Conservation (phyloP, 192 early-diverging fungal species). For the Umbelopsis vinacea region DNA sequence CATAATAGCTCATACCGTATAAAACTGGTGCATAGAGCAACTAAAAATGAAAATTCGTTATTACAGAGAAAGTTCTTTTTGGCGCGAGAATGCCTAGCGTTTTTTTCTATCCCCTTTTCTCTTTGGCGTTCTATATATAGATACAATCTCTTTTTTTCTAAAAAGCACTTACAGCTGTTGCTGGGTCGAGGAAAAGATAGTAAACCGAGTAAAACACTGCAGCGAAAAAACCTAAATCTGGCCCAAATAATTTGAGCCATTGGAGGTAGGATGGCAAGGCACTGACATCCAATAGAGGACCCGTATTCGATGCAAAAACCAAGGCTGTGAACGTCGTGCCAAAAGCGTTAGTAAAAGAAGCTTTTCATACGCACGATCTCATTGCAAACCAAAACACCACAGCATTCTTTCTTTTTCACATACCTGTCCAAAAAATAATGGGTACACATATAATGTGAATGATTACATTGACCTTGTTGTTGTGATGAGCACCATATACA, state of each 20-base stretch:
- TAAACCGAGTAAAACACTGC: constrained; percentile 69
- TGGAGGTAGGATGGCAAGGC: constrained; percentile 42
- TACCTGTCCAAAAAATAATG: constrained; percentile 79
- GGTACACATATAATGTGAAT: constrained; percentile 94
- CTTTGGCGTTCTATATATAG: constrained; percentile 6
- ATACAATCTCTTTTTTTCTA: no score
- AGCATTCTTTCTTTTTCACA: not conserved
- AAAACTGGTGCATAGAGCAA: constrained; percentile 62
- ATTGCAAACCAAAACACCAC: no score
- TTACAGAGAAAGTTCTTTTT: not conserved
- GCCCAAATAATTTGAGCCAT: constrained; percentile 28
- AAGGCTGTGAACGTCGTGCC: constrained; percentile 33
- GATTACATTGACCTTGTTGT: constrained; percentile 76
- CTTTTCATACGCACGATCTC: not conserved
- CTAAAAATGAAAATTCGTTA: not conserved
- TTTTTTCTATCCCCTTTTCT: not conserved
- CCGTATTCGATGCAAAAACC: constrained; percentile 58
- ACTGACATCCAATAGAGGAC: constrained; percentile 48
- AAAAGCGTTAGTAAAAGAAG: not conserved
- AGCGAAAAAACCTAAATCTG: constrained; percentile 46
- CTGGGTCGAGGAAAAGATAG: constrained; percentile 77
- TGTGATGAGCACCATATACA: constrained; percentile 82
- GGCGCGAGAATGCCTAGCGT: no score
- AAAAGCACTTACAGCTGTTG: constrained; percentile 61
- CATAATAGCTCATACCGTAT: constrained; percentile 63